These are phyloP conservation scores for Coemansia sp. DNA, from an alignment of 192 early-diverging fungal genomes.

Conservation along the genomic window DNA sequence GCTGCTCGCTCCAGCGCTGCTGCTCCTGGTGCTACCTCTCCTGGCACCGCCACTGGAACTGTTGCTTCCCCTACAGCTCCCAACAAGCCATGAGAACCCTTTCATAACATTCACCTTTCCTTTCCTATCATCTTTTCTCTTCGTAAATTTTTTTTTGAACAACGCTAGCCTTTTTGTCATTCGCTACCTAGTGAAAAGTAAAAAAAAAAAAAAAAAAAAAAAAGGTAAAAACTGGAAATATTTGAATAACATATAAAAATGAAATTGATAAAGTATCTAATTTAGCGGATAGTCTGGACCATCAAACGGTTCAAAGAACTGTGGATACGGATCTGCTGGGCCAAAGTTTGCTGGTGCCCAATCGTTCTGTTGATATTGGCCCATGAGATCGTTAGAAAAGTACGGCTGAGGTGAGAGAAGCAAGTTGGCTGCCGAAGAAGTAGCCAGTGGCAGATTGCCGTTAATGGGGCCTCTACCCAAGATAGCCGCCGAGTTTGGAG, in stretches of 20 bases:
- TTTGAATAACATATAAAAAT: background rate
- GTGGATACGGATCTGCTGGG: conserved; percentile 9
- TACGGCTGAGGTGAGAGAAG: background rate
- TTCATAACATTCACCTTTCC: background rate
- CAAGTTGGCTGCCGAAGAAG: background rate
- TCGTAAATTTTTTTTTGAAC: background rate
- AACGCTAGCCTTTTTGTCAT: background rate
- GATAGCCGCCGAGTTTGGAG: background rate
- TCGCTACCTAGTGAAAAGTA: background rate
- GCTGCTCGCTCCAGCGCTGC: background rate
- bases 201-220: background rate
- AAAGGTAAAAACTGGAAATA: background rate
- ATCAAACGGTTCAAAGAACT: conserved; percentile 12
- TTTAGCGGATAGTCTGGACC: conserved; percentile 18
- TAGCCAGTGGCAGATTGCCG: background rate
- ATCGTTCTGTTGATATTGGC: background rate
- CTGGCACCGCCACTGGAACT: background rate
- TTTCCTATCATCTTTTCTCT: background rate
- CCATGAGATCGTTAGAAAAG: background rate
- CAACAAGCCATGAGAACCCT: background rate
- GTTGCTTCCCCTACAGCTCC: background rate
- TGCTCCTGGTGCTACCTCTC: background rate
- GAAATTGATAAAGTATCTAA: background rate
- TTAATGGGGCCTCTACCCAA: background rate
- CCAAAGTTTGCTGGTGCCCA: conserved; percentile 12